Evolutionary conservation across 805 yeast species (phyloP).

Genomic region (Candida peoriensis): DNA sequence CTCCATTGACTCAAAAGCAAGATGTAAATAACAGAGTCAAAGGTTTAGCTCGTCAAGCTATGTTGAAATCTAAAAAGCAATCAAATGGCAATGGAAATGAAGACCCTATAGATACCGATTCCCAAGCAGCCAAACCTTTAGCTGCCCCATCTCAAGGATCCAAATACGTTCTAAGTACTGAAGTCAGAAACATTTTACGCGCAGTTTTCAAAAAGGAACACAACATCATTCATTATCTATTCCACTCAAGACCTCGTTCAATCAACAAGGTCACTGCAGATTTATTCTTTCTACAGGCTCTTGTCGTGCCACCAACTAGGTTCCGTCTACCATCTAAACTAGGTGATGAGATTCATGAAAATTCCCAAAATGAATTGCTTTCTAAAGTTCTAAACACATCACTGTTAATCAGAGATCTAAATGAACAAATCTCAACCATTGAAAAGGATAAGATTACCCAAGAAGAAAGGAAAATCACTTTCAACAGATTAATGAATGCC

Average conservation of each 20-base stretch:
- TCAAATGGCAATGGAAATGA: constrained; percentile 13
- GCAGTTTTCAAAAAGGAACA: constrained; percentile 74
- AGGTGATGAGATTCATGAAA: constrained; percentile 96
- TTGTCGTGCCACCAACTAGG: constrained; percentile 94
- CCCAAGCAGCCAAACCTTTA: constrained; percentile 1
- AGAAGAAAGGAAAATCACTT: constrained; percentile 70
- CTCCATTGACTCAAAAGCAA: constrained; percentile 79
- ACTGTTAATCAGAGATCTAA: constrained; percentile 78
- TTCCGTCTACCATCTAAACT: constrained; percentile 94
- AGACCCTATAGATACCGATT: constrained; percentile 29
- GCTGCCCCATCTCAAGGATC: constrained; percentile 56
- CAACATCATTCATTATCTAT: constrained; percentile 59
- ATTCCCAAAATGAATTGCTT: constrained; percentile 84
- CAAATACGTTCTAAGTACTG: constrained; percentile 83
- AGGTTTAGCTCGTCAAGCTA: constrained; percentile 69
- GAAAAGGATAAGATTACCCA: constrained; percentile 55
- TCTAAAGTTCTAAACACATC: constrained; percentile 77
- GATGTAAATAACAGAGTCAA: constrained; percentile 73
- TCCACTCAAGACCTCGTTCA: constrained; percentile 72
- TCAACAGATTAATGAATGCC: constrained; percentile 90
- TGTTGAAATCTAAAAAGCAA: constrained; percentile 37
- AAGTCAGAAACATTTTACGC: constrained; percentile 73
- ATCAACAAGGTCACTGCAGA: constrained; percentile 55
- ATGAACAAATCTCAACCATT: constrained; percentile 68
- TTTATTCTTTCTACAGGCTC: constrained; percentile 81